These are phyloP conservation scores for Antarctomyces pellizariae DNA, from an alignment of 495 filamentous ascomycete species.

Conservation along the genomic window DNA sequence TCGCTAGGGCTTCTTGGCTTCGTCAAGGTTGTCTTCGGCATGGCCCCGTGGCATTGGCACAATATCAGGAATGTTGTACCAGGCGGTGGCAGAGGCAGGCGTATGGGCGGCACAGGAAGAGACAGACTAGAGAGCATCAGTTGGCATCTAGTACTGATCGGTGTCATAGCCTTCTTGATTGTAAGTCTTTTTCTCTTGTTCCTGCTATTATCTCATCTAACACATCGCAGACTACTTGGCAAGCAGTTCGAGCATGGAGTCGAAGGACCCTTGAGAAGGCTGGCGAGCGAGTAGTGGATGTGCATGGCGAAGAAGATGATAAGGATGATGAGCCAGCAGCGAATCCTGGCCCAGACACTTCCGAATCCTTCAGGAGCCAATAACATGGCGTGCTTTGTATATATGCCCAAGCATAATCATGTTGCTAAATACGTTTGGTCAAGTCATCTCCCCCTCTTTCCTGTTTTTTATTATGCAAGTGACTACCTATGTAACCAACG, in stretches of 20 bases:
- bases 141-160: conserved; percentile 55
- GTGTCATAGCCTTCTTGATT: conserved; percentile 57
- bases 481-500: too few species aligned
- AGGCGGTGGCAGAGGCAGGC: conserved; percentile 21
- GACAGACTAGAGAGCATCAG: conserved; percentile 51
- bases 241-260: conserved; percentile 47
- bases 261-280: conserved; percentile 45
- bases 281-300: conserved; percentile 59
- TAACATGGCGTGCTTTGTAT: too few species aligned
- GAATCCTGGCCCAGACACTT: too few species aligned
- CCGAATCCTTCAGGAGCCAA: neutral
- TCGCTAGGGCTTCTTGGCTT: conserved; percentile 71
- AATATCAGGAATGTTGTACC: conserved; percentile 33
- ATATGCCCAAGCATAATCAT: too few species aligned
- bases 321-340: conserved; percentile 24
- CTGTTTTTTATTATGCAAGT: too few species aligned
- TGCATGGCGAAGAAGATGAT: conserved; percentile 51
- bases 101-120: conserved; percentile 37
- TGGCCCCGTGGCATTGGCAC: conserved; percentile 56
- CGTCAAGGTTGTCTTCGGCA: conserved; percentile 49
- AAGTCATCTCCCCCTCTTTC: too few species aligned
- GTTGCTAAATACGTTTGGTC: too few species aligned
- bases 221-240: conserved; percentile 44
- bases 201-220: conserved; percentile 11
- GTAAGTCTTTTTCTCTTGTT: conserved; percentile 26